Evolutionary conservation across 768 basidiomycete species (phyloP).

Genomic region (Amanita pseudoporphyria): DNA sequence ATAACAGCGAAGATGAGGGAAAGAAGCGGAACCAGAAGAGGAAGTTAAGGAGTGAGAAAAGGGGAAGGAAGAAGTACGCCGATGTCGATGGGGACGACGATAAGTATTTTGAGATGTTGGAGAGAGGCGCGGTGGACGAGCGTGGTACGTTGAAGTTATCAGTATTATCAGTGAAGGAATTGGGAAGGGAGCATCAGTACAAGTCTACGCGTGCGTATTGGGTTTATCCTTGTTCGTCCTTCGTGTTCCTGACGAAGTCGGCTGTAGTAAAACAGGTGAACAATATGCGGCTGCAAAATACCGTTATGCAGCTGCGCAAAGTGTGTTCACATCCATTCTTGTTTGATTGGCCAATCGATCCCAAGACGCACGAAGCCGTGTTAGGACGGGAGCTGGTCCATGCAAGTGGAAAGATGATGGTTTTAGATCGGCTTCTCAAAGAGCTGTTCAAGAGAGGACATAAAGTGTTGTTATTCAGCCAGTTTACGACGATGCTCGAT

Average conservation of each 20-base stretch:
- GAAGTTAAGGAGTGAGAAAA: slow-evolving; percentile 22
- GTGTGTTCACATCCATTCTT: slow-evolving; percentile 90
- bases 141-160: slow-evolving; percentile 14
- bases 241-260: not conserved
- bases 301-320: slow-evolving; percentile 96
- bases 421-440: slow-evolving; percentile 79
- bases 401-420: slow-evolving; percentile 94
- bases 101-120: slow-evolving; percentile 55
- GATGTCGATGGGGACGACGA: slow-evolving; percentile 50
- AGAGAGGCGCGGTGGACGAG: slow-evolving; percentile 34
- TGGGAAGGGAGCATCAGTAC: slow-evolving; percentile 27
- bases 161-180: slow-evolving; percentile 12
- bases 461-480: slow-evolving; percentile 82
- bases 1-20: slow-evolving; percentile 13
- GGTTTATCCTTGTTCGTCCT: slow-evolving; percentile 7
- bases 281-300: slow-evolving; percentile 90
- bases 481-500: slow-evolving; percentile 95
- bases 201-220: slow-evolving; percentile 44
- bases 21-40: slow-evolving; percentile 15
- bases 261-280: slow-evolving; percentile 70
- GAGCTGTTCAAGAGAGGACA: slow-evolving; percentile 74
- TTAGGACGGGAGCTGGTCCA: slow-evolving; percentile 76
- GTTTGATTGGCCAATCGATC: slow-evolving; percentile 76
- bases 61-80: slow-evolving; percentile 36
- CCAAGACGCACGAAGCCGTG: slow-evolving; percentile 46